A percentile compares a stretch with the other conserved stretches of the same genome.
Evolutionary conservation across 345 rosid species (phyloP).

Genomic region (Hibiscus trionum): DNA sequence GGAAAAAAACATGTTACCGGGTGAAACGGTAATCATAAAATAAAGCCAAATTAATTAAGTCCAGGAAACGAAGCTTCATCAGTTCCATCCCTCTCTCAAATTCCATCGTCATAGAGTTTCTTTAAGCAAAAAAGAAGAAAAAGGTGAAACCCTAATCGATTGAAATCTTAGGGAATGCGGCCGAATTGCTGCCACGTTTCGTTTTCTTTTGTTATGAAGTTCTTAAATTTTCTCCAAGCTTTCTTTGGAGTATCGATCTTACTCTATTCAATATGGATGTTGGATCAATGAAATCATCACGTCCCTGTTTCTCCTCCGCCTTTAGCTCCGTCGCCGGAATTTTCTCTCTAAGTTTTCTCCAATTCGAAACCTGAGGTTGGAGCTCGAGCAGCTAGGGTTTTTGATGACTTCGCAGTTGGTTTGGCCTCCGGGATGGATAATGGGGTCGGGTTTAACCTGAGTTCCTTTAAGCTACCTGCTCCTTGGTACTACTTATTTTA

Average conservation of each 20-base stretch:
- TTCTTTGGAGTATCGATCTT: slow-evolving; percentile 13
- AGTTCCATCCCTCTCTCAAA: no score
- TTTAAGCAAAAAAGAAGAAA: background rate
- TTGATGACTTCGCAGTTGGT: slow-evolving; percentile 22
- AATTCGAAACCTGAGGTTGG: slow-evolving; percentile 15
- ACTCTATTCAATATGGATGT: slow-evolving; percentile 74
- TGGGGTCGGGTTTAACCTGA: slow-evolving; percentile 36
- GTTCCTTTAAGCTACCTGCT: slow-evolving; percentile 64
- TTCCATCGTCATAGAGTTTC: slow-evolving; percentile 5
- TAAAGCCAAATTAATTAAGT: background rate
- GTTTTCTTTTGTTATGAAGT: slow-evolving; percentile 12
- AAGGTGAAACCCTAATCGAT: background rate
- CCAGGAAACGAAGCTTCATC: background rate
- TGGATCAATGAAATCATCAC: slow-evolving; percentile 60
- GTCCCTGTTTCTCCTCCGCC: slow-evolving; percentile 39
- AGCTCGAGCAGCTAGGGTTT: slow-evolving; percentile 12
- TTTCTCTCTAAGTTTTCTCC: slow-evolving; percentile 18
- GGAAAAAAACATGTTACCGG: no score
- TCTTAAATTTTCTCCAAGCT: slow-evolving; percentile 16
- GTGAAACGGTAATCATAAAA: no score
- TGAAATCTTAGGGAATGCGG: slow-evolving; percentile 28
- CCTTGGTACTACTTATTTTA: slow-evolving; percentile 53
- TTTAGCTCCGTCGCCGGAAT: slow-evolving; percentile 32
- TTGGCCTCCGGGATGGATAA: slow-evolving; percentile 30
- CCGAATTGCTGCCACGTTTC: slow-evolving; percentile 69